Conservation (phyloP, 257 asterid genomes). For the Solanum chmielewskii region DNA sequence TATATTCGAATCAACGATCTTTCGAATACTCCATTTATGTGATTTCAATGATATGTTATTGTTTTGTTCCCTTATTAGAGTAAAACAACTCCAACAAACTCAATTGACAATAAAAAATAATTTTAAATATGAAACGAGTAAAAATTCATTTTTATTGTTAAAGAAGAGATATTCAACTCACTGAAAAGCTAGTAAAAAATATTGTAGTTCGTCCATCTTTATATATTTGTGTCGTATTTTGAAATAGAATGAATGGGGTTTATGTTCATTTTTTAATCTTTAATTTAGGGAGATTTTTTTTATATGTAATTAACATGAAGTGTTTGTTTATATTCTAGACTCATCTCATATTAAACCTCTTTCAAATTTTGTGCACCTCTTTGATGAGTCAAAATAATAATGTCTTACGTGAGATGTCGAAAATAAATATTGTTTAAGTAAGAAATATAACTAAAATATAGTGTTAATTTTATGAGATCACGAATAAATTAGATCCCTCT, state of each 20-base stretch:
- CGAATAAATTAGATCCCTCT: not conserved
- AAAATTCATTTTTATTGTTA: no score
- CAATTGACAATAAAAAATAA: not conserved
- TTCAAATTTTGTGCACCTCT: no score
- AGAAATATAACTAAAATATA: no score
- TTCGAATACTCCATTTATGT: no score
- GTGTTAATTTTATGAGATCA: no score
- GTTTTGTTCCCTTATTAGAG: not conserved
- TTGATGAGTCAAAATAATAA: not conserved
- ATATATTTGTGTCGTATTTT: not conserved
- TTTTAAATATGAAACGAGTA: no score
- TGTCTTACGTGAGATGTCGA: fast-evolving
- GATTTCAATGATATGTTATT: not conserved
- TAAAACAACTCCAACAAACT: not conserved
- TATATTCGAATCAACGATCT: fast-evolving
- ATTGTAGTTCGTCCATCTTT: not conserved
- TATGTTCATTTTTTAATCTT: not conserved
- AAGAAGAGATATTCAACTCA: not conserved
- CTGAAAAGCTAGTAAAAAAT: no score
- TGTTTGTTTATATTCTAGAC: no score
- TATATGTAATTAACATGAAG: no score
- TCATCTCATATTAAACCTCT: no score
- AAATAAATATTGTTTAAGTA: fast-evolving
- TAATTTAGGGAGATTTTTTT: no score
- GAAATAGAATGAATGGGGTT: not conserved